These are phyloP conservation scores for Aspergillus asperescens DNA, from an alignment of 495 filamentous ascomycete species.

Conservation along the genomic window DNA sequence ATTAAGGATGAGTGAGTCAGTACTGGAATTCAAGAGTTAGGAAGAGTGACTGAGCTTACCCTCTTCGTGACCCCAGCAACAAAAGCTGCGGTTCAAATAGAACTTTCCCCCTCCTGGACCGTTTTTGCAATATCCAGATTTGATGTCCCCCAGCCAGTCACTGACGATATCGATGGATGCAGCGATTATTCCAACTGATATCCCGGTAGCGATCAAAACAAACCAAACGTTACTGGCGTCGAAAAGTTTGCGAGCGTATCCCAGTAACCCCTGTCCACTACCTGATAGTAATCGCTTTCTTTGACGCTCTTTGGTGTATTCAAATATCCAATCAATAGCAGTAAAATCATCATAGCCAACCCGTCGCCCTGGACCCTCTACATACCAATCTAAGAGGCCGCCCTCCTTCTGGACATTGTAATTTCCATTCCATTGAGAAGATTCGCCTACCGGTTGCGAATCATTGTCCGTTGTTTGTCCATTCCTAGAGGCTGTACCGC, in stretches of 20 bases:
- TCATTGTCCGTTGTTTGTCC: conserved; percentile 15
- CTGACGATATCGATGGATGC: conserved; percentile 88
- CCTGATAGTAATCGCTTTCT: conserved; percentile 70
- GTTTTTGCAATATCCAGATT: conserved; percentile 80
- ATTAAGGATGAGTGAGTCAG: not conserved
- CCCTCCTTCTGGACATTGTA: conserved; percentile 56
- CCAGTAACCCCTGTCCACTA: conserved; percentile 63
- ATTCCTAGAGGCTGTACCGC: conserved; percentile 20
- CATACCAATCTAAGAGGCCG: conserved; percentile 73
- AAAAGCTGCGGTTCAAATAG: conserved; percentile 86
- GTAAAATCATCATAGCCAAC: conserved; percentile 96
- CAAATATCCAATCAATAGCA: conserved; percentile 99
- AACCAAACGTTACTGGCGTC: conserved; percentile 92
- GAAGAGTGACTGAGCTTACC: conserved; percentile 34
- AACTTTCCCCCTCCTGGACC: conserved; percentile 73
- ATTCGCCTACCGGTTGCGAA: conserved; percentile 5
- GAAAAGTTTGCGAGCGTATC: conserved; percentile 62
- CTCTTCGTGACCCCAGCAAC: conserved; percentile 79
- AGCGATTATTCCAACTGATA: conserved; percentile 77
- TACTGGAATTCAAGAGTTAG: not conserved
- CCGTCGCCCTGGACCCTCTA: conserved; percentile 82
- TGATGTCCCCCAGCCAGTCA: conserved; percentile 90
- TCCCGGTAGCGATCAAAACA: conserved; percentile 70
- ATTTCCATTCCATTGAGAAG: conserved; percentile 35
- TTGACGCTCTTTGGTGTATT: conserved; percentile 95